Percentiles rank a stretch among this genome's conserved stretches.
Evolutionary conservation across 2,329 filamentous ascomycete genomes (phyloP).

Genomic region (Beauveria varroae): DNA sequence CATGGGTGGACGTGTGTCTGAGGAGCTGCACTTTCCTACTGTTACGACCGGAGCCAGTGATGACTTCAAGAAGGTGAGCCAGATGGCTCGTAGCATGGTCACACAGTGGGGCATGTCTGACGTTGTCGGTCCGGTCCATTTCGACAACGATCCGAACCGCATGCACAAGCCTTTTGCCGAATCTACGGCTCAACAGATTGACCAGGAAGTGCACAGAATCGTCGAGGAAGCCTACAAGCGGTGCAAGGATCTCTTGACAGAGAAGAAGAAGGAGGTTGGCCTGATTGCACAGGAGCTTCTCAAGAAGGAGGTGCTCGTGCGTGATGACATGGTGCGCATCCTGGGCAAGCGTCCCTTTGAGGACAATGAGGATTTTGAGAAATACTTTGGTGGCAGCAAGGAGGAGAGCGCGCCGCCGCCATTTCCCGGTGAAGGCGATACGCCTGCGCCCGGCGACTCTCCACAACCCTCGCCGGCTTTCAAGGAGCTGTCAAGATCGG

Average conservation of each 20-base stretch:
- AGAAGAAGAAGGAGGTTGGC: constrained; percentile 83
- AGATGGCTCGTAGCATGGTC: constrained; percentile 95
- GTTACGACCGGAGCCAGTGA: constrained; percentile 93
- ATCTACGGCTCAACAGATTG: constrained; percentile 85
- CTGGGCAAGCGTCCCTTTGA: constrained; percentile 78
- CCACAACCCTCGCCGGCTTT: constrained; percentile 33
- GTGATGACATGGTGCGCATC: constrained; percentile 87
- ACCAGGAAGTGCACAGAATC: constrained; percentile 83
- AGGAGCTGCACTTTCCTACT: constrained; percentile 94
- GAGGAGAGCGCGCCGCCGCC: constrained; percentile 51
- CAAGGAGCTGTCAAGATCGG: constrained; percentile 19
- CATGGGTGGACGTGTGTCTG: constrained; percentile 85
- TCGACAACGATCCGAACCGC: constrained; percentile 73
- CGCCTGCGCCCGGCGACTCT: constrained; percentile 24
- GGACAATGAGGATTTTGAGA: constrained; percentile 79
- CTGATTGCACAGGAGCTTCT: constrained; percentile 89
- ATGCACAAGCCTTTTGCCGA: constrained; percentile 95
- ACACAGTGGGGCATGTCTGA: constrained; percentile 99
- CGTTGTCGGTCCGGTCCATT: constrained; percentile 89
- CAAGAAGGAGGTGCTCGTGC: constrained; percentile 79
- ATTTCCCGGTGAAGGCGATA: constrained; percentile 38
- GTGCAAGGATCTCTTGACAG: constrained; percentile 73
- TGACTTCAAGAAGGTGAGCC: constrained; percentile 97
- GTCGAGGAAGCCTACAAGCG: constrained; percentile 88
- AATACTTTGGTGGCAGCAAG: constrained; percentile 73